These are phyloP conservation scores for Furcasterigmium furcatum DNA, from an alignment of 2,329 filamentous ascomycete genomes.

Conservation along the genomic window DNA sequence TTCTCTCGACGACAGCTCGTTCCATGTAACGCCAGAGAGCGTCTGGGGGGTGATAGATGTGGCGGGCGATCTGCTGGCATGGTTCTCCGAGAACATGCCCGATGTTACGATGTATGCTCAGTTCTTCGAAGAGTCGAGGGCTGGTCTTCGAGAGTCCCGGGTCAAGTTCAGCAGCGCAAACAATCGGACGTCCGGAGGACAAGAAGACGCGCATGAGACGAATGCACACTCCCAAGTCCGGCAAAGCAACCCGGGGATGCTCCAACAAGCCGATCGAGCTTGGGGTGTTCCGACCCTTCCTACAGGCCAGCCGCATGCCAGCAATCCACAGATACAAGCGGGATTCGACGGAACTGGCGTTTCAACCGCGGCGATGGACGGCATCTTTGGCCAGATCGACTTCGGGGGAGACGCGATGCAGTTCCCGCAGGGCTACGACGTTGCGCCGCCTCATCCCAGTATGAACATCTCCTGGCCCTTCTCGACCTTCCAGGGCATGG, in stretches of 20 bases:
- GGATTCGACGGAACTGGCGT: too few relatives aligned
- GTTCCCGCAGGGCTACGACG: not conserved
- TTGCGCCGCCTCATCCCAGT: not conserved
- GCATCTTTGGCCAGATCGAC: not conserved
- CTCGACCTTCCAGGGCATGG: not conserved
- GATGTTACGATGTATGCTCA: not conserved
- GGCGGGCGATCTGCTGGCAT: not conserved
- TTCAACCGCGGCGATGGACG: too few relatives aligned
- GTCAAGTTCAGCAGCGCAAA: too few relatives aligned
- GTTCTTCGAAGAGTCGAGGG: not conserved
- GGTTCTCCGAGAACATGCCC: constrained; percentile 1
- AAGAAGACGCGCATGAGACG: too few relatives aligned
- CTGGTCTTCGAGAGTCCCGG: too few relatives aligned
- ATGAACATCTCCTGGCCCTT: not conserved
- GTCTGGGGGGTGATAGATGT: not conserved
- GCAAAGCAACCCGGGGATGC: too few relatives aligned
- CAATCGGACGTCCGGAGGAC: too few relatives aligned
- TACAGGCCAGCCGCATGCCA: too few relatives aligned
- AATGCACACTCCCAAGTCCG: too few relatives aligned
- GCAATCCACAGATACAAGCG: too few relatives aligned
- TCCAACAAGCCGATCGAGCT: too few relatives aligned
- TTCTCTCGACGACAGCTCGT: not conserved
- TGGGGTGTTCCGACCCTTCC: too few relatives aligned
- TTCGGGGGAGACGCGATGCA: not conserved
- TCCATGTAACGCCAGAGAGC: not conserved